Conservation (phyloP, 2,329 filamentous ascomycete species). For the Hypomyces rosellus region DNA sequence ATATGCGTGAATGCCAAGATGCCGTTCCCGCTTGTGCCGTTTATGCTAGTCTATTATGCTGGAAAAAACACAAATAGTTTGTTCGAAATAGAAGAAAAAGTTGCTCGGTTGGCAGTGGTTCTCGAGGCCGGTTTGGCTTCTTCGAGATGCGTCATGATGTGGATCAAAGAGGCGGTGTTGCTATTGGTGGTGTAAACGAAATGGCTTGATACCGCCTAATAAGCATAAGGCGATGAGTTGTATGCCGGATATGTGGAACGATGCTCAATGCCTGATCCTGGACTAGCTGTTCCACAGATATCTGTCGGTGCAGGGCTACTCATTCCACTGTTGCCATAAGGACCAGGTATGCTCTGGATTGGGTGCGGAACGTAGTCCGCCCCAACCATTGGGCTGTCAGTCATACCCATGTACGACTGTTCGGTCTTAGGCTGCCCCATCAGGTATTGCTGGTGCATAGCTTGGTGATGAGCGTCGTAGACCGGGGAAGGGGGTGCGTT, state of each 20-base stretch:
- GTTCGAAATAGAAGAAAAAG: no score
- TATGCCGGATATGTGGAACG: conserved; percentile 8
- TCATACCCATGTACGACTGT: conserved; percentile 8
- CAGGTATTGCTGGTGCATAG: conserved; percentile 5
- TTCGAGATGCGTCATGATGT: no score
- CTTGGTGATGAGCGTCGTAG: conserved; percentile 9
- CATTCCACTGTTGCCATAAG: conserved; percentile 9
- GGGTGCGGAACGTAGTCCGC: conserved; percentile 10
- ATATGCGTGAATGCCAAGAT: no score
- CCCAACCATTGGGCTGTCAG: conserved; percentile 7
- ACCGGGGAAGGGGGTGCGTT: conserved; percentile 10
- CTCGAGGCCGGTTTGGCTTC: no score
- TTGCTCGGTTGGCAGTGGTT: no score
- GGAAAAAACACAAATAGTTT: no score
- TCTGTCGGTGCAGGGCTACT: conserved; percentile 11
- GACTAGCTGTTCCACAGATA: conserved; percentile 7
- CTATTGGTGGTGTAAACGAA: no score
- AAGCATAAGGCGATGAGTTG: conserved; percentile 11
- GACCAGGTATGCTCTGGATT: conserved; percentile 2
- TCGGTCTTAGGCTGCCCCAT: conserved; percentile 2
- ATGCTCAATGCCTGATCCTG: conserved; percentile 7
- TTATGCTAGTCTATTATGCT: no score
- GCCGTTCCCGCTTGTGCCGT: no score
- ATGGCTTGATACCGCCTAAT: neutral
- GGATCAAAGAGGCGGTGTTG: no score